Conservation (phyloP, 768 basidiomycete species). For the Podaxis mareebaensis region DNA sequence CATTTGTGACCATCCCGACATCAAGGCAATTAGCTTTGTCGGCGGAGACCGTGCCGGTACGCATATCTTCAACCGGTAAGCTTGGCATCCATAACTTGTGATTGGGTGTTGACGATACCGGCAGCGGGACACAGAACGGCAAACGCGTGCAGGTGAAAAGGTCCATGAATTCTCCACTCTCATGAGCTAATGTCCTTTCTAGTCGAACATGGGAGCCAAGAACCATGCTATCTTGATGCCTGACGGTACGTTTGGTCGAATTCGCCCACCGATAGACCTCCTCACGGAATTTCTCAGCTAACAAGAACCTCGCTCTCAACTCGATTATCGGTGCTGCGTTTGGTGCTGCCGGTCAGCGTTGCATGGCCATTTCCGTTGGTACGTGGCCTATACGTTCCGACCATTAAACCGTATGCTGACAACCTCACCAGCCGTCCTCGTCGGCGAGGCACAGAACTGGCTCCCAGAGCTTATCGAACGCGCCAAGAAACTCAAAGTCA, state of each 20-base stretch:
- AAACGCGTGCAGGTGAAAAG: constrained; percentile 77
- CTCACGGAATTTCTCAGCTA: constrained; percentile 51
- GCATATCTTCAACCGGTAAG: constrained; percentile 87
- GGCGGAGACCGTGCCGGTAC: constrained; percentile 91
- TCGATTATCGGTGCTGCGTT: constrained; percentile 94
- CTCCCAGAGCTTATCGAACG: constrained; percentile 84
- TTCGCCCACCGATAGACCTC: background rate
- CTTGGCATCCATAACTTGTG: background rate
- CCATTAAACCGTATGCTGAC: constrained; percentile 8
- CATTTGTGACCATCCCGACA: constrained; percentile 88
- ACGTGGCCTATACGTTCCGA: constrained; percentile 23
- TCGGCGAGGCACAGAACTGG: constrained; percentile 81
- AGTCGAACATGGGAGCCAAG: constrained; percentile 87
- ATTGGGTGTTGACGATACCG: constrained; percentile 7
- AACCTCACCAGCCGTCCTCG: constrained; percentile 60
- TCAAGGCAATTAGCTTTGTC: constrained; percentile 96
- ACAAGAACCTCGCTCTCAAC: constrained; percentile 89
- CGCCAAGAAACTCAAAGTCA: constrained; percentile 76
- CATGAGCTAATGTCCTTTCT: constrained; percentile 1
- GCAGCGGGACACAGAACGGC: constrained; percentile 78
- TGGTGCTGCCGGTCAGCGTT: constrained; percentile 95
- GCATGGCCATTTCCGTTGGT: constrained; percentile 96
- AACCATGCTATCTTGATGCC: constrained; percentile 94
- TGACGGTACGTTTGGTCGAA: constrained; percentile 59
- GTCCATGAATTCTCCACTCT: background rate